Percentiles rank a stretch among this genome's conserved stretches.
These are phyloP conservation scores for Fusarium kyushuense DNA, from an alignment of 2,329 filamentous ascomycete genomes.

Conservation along the genomic window DNA sequence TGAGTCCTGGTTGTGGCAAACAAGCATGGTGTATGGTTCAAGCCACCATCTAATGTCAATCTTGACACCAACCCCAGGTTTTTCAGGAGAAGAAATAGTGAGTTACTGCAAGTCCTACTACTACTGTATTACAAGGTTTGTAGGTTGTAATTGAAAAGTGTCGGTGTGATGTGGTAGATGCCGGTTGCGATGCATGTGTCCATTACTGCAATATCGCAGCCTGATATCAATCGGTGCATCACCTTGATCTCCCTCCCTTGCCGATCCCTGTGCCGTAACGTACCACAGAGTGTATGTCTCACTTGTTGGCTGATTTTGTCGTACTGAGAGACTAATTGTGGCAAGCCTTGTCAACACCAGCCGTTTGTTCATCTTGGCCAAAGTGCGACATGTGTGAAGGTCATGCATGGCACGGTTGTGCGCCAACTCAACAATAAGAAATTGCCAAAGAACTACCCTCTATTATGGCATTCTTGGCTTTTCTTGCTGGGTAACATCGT, in stretches of 20 bases:
- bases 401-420: neutral
- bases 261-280: neutral
- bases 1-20: conserved; percentile 39
- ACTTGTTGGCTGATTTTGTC: conserved; percentile 7
- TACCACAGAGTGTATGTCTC: neutral
- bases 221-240: neutral
- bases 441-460: neutral
- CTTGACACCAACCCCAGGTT: conserved; percentile 40
- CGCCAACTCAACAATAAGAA: neutral
- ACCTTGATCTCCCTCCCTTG: conserved; percentile 6
- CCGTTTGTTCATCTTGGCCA: neutral
- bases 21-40: conserved; percentile 33
- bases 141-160: conserved; percentile 15
- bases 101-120: neutral
- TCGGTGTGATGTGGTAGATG: conserved; percentile 39
- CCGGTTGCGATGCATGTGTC: conserved; percentile 23
- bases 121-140: neutral
- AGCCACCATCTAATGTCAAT: conserved; percentile 27
- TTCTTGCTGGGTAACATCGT: neutral
- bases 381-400: neutral
- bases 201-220: conserved; percentile 3
- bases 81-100: conserved; percentile 19
- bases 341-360: conserved; percentile 6
- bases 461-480: neutral
- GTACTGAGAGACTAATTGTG: neutral